Base-by-base conservation (phyloP, 1,284 basidiomycete species). In the Amylostereum chailletii region DNA sequence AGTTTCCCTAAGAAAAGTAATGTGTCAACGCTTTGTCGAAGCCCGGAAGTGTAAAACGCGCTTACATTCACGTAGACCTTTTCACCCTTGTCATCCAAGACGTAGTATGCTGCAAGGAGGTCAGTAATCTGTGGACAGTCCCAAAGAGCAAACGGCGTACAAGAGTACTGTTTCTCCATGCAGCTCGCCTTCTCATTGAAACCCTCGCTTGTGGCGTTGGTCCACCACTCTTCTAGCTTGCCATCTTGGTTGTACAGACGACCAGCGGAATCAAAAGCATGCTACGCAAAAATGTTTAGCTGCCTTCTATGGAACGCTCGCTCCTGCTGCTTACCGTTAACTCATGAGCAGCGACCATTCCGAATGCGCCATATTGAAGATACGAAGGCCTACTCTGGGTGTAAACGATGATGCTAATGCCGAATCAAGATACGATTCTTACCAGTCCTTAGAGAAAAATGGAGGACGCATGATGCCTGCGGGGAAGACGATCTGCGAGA, bases 381-480 rank as follows among this genome's bases (percentile, higher is more conserved):
- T 96, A 95, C 47, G 77, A 75, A 8, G 91, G 92, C 89, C 86
- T 87, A 29, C 47, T 19, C 19, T 19, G 19, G 19, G 19, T 19
- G 19, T 19, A 19, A 19, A 19, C 19, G 19, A 19, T 19, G 19
- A 19, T 19, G 19, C 19, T 19, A 19, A 19, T 19, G 19, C 19
- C 19, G 19, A 19, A 19, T 19, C 19, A 19, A 19, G 19, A 19
- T 19, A 19, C 19, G 19, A 49, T n/a, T 59, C 70, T 27, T 64
- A 89, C 91, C 92, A 96, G 51, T 82, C 72, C 49, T 80, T 72
- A 9, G 80, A 80, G 75, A 96, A 98, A 79, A 95, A 98, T 0
- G 94, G 94, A 2, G 90, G 84, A 59, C 88, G 91, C 40, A 98
- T 70, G 61, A 98, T 94, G 38, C 95, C 95, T 10, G 95, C 95